These are phyloP conservation scores for Phlebiopsis gigantea DNA, from an alignment of 768 basidiomycete genomes.

Conservation along the genomic window DNA sequence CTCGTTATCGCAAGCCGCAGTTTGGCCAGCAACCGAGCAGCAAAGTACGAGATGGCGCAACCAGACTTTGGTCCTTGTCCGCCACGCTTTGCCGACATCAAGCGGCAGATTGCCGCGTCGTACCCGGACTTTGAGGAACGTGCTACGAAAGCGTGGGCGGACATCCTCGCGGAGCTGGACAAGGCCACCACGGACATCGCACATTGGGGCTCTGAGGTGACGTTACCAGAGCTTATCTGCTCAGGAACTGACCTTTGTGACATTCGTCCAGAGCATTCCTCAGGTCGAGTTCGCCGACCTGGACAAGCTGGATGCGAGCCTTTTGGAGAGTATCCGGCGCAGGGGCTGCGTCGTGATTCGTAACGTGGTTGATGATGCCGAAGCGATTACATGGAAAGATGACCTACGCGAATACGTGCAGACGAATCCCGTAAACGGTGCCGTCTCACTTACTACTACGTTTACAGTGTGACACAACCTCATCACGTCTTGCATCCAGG, in stretches of 20 bases:
- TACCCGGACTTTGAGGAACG: slow-evolving; percentile 48
- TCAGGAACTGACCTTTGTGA: not conserved
- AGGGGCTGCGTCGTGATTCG: slow-evolving; percentile 58
- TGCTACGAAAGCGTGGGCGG: slow-evolving; percentile 51
- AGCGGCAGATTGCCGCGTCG: slow-evolving; percentile 46
- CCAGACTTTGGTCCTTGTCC: slow-evolving; percentile 28
- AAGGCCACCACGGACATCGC: slow-evolving; percentile 39
- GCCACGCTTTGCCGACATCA: slow-evolving; percentile 52
- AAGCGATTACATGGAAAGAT: slow-evolving; percentile 55
- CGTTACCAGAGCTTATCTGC: slow-evolving; percentile 16
- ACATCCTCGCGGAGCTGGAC: slow-evolving; percentile 49
- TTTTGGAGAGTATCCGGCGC: slow-evolving; percentile 44
- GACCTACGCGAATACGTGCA: slow-evolving; percentile 51
- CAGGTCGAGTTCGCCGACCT: slow-evolving; percentile 56
- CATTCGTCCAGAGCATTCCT: slow-evolving; percentile 45
- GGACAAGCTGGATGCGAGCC: slow-evolving; percentile 37
- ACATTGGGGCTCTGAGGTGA: slow-evolving; percentile 43
- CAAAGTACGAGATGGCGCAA: not conserved
- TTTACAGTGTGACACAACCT: not conserved
- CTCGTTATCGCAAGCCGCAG: no score
- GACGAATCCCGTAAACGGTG: slow-evolving; percentile 54
- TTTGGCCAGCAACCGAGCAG: no score
- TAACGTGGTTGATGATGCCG: slow-evolving; percentile 51
- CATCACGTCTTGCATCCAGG: slow-evolving; percentile 29
- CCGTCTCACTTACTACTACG: not conserved